Evolutionary conservation across 352 stramenopile species (phyloP), one percentile per base, ranked within the genome.

Genomic region (Phytophthora hybrid): DNA sequence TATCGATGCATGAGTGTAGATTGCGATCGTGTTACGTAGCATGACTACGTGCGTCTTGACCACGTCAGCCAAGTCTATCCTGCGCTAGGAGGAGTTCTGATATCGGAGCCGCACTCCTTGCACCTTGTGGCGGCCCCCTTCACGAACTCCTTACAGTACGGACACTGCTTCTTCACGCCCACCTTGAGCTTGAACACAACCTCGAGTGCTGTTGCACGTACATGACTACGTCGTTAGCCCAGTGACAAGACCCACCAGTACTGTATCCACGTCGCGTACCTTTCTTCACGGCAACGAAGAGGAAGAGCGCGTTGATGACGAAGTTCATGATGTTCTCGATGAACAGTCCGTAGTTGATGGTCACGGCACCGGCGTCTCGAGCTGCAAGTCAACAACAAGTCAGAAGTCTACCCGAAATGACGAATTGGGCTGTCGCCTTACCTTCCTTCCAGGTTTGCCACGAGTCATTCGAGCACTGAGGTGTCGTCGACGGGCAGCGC

Each of bases 251-350:
- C 6, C n/a, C 44, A 21, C 19, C 44, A 10, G 8, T 11, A 21
- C 19, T 31, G 23, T 10, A 7, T 21, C 18, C 13, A 32, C 14
- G 32, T 51, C 59, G 55, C 72, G 23, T 55, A 89, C 81, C 78
- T 81, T 93, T 90, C 66, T 93, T 93, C 58, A 93, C 83, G 18
- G 85, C 82, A 52, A 90, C 67, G 73, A 90, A 93, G 31, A 93
- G 74, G 60, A 93, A 93, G 21, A 93, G 73, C 8, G 85, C 83
- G 49, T 91, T 90, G 68, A 89, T 88, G 66, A 91, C 58, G 57
- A 93, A 93, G 65, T 93, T 93, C 68, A 93, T 71, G 52, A 91
- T 69, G 74, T 93, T 93, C 63, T 93, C 83, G 1, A 81, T 31
- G 55, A 93, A 93, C 21, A 87, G 65, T 0, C 85, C 85, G 70